phyloP scores from a whole-genome alignment of 2,329 filamentous ascomycete species.

The Rhynchosporium agropyri region DNA sequence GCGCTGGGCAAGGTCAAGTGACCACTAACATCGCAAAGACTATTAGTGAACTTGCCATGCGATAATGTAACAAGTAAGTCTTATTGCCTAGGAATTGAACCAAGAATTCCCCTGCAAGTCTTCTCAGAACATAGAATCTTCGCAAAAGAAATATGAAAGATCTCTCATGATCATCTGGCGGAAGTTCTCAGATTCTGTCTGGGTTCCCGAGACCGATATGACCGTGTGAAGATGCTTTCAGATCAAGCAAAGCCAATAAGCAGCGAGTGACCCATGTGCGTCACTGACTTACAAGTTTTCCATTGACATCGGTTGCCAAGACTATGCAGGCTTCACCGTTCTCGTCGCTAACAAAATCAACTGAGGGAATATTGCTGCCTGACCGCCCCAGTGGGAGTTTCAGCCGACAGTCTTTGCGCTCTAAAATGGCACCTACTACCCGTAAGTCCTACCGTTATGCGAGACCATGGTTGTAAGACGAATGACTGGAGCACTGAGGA shows the following conservation, averaged over 20 bases:
- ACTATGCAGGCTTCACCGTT: constrained; percentile 32
- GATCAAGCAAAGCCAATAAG: not conserved
- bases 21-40: constrained; percentile 5
- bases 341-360: constrained; percentile 35
- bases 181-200: not conserved
- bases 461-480: not conserved
- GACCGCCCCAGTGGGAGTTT: constrained; percentile 18
- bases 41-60: not conserved
- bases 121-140: too few relatives aligned
- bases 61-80: too few relatives aligned
- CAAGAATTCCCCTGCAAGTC: not conserved
- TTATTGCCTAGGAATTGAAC: not conserved
- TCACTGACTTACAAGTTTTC: constrained; percentile 27
- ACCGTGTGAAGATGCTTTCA: not conserved
- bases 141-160: too few relatives aligned
- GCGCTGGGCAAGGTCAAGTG: not conserved
- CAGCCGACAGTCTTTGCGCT: constrained; percentile 24
- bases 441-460: not conserved
- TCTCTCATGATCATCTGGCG: too few relatives aligned
- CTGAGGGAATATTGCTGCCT: constrained; percentile 39
- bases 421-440: not conserved
- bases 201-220: not conserved
- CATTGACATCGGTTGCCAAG: constrained; percentile 37
- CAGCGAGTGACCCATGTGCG: not conserved
- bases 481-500: not conserved